phyloP scores from a whole-genome alignment of 2,329 filamentous ascomycete species.

The Monilinia aucupariae region DNA sequence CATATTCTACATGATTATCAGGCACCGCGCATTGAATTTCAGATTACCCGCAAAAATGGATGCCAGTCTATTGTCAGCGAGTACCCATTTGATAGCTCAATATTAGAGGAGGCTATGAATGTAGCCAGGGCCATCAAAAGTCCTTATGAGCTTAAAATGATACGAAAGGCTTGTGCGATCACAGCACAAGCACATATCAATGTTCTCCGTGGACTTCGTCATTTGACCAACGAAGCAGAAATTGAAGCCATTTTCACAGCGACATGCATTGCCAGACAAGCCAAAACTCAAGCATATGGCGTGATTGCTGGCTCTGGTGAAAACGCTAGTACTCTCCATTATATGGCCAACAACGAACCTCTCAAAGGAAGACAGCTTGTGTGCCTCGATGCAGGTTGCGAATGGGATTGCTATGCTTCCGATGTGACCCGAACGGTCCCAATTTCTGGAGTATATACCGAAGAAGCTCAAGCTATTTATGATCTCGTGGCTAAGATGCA shows the following conservation, averaged over 20 bases:
- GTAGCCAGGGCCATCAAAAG: slow-evolving; percentile 77
- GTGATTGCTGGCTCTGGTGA: slow-evolving; percentile 80
- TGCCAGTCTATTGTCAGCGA: slow-evolving; percentile 2
- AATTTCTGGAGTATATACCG: slow-evolving; percentile 62
- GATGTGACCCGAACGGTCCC: slow-evolving; percentile 90
- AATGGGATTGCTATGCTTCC: slow-evolving; percentile 79
- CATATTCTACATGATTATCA: slow-evolving; percentile 45
- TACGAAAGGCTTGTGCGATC: slow-evolving; percentile 75
- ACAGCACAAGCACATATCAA: slow-evolving; percentile 71
- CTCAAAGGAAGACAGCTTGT: slow-evolving; percentile 67
- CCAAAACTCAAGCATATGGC: slow-evolving; percentile 75
- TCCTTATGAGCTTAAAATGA: slow-evolving; percentile 75
- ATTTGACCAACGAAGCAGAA: slow-evolving; percentile 71
- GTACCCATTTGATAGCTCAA: slow-evolving; percentile 43
- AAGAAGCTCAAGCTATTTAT: slow-evolving; percentile 69
- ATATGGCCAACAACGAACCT: slow-evolving; percentile 70
- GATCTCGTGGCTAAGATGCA: slow-evolving; percentile 78
- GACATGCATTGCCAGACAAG: slow-evolving; percentile 65
- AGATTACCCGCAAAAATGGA: slow-evolving; percentile 11
- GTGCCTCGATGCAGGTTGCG: slow-evolving; percentile 81
- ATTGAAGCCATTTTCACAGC: slow-evolving; percentile 73
- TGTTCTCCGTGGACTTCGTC: slow-evolving; percentile 59
- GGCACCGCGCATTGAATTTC: slow-evolving; percentile 17
- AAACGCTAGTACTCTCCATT: slow-evolving; percentile 85
- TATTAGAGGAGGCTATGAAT: slow-evolving; percentile 69